Percentiles rank a stretch among this genome's conserved stretches.
These are phyloP conservation scores for Dactylorhiza incarnata DNA, from an alignment of 106 monocot species.

Conservation along the genomic window DNA sequence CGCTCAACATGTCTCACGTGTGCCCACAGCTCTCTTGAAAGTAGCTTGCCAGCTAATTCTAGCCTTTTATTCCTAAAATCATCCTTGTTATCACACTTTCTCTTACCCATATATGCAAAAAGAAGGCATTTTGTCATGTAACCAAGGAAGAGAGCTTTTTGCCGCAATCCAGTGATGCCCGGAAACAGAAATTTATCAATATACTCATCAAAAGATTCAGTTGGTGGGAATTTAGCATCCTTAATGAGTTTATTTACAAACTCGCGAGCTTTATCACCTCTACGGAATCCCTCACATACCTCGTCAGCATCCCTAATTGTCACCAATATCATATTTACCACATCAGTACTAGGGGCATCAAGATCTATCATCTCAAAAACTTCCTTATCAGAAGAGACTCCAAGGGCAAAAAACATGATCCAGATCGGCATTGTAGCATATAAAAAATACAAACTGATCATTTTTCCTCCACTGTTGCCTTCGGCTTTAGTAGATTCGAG, in stretches of 20 bases:
- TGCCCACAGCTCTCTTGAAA: constrained; percentile 53
- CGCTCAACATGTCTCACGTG: constrained; percentile 80
- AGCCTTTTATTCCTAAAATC: constrained; percentile 97
- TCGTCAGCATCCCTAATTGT: constrained; percentile 64
- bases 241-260: constrained; percentile 51
- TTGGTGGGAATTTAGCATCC: constrained; percentile 67
- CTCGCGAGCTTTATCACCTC: constrained; percentile 41
- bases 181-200: constrained; percentile 66
- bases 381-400: constrained; percentile 82
- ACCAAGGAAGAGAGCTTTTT: constrained; percentile 75
- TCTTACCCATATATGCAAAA: constrained; percentile 53
- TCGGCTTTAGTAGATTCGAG: constrained; percentile 37
- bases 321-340: constrained; percentile 52
- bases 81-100: constrained; percentile 77
- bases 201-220: constrained; percentile 71
- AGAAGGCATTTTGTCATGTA: constrained; percentile 86
- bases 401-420: constrained; percentile 92
- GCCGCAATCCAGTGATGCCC: constrained; percentile 33
- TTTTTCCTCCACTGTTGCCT: constrained; percentile 31
- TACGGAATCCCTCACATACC: constrained; percentile 52
- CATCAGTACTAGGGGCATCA: constrained; percentile 29
- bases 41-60: constrained; percentile 70
- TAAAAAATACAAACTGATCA: constrained; percentile 52
- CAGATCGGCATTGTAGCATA: constrained; percentile 73
- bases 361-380: constrained; percentile 78